A percentile compares a stretch with the other conserved stretches of the same genome.
Conservation (phyloP, 257 asterid species). For the Przewalskia tangutica region DNA sequence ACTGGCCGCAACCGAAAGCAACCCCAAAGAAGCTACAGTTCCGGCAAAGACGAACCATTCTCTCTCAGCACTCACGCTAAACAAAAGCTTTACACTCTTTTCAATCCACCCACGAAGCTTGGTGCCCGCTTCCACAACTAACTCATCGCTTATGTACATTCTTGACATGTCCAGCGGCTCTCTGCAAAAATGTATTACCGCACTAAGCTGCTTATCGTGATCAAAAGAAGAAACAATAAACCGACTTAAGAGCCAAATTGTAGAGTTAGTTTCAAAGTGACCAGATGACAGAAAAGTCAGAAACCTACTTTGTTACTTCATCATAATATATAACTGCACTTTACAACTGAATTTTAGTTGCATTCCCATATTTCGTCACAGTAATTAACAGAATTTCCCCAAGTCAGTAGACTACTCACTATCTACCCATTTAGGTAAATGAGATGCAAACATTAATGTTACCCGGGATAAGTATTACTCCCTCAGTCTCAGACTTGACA, state of each 20-base stretch:
- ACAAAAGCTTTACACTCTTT: constrained; percentile 23
- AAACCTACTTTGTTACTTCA: too few species aligned
- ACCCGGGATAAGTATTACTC: too few species aligned
- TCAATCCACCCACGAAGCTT: constrained; percentile 19
- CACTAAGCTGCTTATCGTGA: neutral
- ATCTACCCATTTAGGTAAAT: too few species aligned
- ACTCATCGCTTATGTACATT: constrained; percentile 39
- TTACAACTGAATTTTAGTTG: too few species aligned
- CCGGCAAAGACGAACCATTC: constrained; percentile 45
- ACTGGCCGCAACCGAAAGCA: constrained; percentile 27
- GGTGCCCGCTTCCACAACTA: constrained; percentile 22
- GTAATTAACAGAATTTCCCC: too few species aligned
- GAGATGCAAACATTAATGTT: too few species aligned
- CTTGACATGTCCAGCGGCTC: constrained; percentile 38
- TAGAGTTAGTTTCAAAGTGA: neutral
- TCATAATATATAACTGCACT: too few species aligned
- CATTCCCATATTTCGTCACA: too few species aligned
- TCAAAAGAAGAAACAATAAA: neutral
- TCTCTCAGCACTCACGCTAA: constrained; percentile 34
- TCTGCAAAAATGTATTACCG: constrained; percentile 18
- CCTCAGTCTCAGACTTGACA: too few species aligned
- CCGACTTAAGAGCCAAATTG: neutral
- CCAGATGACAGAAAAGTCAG: too few species aligned
- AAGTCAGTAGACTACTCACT: too few species aligned
- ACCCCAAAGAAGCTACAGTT: constrained; percentile 15